Conservation (phyloP, 2,329 filamentous ascomycete genomes). For the Boeremia lycopersici region DNA sequence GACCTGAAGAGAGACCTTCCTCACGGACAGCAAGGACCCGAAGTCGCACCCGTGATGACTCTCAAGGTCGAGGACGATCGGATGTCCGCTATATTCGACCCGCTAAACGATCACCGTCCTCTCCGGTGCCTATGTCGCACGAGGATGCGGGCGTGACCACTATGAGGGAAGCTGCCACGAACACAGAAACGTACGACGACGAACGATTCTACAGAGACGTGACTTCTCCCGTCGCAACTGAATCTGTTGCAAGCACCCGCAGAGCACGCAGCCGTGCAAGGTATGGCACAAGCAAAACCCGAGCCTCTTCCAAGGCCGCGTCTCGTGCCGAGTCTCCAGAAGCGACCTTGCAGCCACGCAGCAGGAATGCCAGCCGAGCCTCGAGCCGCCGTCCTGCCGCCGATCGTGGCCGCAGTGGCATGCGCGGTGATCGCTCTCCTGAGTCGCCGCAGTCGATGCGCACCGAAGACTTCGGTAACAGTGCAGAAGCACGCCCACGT, state of each 20-base stretch:
- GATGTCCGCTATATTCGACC: slow-evolving; percentile 72
- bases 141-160: slow-evolving; percentile 68
- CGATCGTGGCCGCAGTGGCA: slow-evolving; percentile 44
- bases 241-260: slow-evolving; percentile 46
- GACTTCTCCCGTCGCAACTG: slow-evolving; percentile 43
- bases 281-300: slow-evolving; percentile 39
- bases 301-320: slow-evolving; percentile 45
- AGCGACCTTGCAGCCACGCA: slow-evolving; percentile 28
- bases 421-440: slow-evolving; percentile 66
- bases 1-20: slow-evolving; percentile 53
- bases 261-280: slow-evolving; percentile 43
- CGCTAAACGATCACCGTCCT: slow-evolving; percentile 86
- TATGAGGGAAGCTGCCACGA: slow-evolving; percentile 49
- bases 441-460: slow-evolving; percentile 81
- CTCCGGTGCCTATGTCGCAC: slow-evolving; percentile 91
- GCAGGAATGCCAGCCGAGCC: slow-evolving; percentile 40
- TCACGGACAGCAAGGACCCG: slow-evolving; percentile 55
- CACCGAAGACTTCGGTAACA: slow-evolving; percentile 59
- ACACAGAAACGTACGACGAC: slow-evolving; percentile 55
- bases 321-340: slow-evolving; percentile 47
- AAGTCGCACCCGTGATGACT: slow-evolving; percentile 61
- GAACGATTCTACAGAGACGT: slow-evolving; percentile 54
- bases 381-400: slow-evolving; percentile 45
- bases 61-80: slow-evolving; percentile 73
- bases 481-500: slow-evolving; percentile 61